Evolutionary conservation across 352 stramenopile species (phyloP), one percentile per base, ranked within the genome.

Genomic region (Globisporangium cystogenes): DNA sequence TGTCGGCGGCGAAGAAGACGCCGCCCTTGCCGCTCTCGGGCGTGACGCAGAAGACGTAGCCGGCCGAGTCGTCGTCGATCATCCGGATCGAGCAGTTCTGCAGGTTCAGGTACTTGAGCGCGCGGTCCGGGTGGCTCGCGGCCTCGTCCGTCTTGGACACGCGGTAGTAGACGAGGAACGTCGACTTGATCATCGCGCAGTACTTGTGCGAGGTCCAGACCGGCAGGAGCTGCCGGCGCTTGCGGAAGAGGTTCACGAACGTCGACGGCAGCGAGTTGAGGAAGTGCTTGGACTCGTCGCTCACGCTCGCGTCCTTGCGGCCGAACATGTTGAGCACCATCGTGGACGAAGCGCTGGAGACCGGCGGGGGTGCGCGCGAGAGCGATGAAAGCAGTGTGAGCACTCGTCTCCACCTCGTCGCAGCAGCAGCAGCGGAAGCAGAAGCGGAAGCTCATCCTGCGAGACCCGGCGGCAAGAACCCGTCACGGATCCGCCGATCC

Each of bases 171-270:
- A 95, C 67, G 40, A 95, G 57, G 57, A 68, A 95, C 41, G 73
- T 90, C 51, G 84, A 90, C 64, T 95, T 95, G 72, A 95, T 91
- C 80, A 90, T 80, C 48, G 74, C 60, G 65, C 82, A 92, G 67
- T 95, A 95, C 66, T 87, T 90, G 61, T 87, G 62, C 31, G 80
- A 89, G 63, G 74, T 86, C 84, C 84, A 95, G 3, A 93, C 79
- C 1, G 80, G 84, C 35, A 93, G 58, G 11, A 95, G 39, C 44
- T 91, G 83, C 14, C 84, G 70, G 26, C 78, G 81, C 70, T 95
- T 95, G 62, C 82, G 82, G 51, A 93, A 90, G n/a, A 88, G 40
- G 50, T 88, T 88, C 45, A 90, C 74, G 49, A 90, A 90, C n/a
- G 80, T 80, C 20, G 82, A 82, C 24, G 84, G 84, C 20, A 95